Conservation (phyloP, 2,329 filamentous ascomycete species). For the Pyricularia pennisetigena region DNA sequence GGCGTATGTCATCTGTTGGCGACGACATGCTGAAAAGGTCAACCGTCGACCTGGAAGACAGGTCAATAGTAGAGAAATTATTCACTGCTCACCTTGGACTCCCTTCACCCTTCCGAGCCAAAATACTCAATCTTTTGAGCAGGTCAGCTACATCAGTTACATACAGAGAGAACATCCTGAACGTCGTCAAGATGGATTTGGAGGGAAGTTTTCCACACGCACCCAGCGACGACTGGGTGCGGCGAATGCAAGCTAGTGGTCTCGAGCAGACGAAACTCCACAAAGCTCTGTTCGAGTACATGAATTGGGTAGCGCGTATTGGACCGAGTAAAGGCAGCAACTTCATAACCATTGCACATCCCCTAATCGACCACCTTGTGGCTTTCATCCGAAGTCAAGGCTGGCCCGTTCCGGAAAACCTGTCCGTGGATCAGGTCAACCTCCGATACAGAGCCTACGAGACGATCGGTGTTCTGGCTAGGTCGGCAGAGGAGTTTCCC, state of each 20-base stretch:
- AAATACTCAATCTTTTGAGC: slow-evolving; percentile 64
- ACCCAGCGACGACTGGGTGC: slow-evolving; percentile 9
- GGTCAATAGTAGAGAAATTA: slow-evolving; percentile 50
- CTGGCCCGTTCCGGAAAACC: slow-evolving; percentile 57
- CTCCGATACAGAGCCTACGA: slow-evolving; percentile 81
- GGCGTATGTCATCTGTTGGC: slow-evolving; percentile 70
- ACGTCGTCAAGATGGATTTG: slow-evolving; percentile 59
- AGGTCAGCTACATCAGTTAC: slow-evolving; percentile 67
- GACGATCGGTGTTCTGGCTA: slow-evolving; percentile 73
- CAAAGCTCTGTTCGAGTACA: slow-evolving; percentile 73
- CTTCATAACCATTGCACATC: slow-evolving; percentile 12
- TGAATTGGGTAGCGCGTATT: slow-evolving; percentile 77
- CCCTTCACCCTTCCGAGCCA: slow-evolving; percentile 64
- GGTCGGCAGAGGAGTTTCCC: slow-evolving; percentile 38
- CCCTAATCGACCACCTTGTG: slow-evolving; percentile 58
- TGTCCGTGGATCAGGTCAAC: slow-evolving; percentile 43
- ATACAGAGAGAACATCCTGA: slow-evolving; percentile 57
- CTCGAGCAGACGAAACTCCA: slow-evolving; percentile 73
- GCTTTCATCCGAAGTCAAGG: slow-evolving; percentile 71
- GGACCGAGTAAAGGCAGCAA: slow-evolving; percentile 36
- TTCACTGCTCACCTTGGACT: slow-evolving; percentile 66
- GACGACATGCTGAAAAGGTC: slow-evolving; percentile 83
- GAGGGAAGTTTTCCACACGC: slow-evolving; percentile 16
- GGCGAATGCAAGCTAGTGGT: slow-evolving; percentile 24
- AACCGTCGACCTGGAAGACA: slow-evolving; percentile 63